phyloP scores from a whole-genome alignment of 2,329 filamentous ascomycete species.

The Sporothrix sp. region DNA sequence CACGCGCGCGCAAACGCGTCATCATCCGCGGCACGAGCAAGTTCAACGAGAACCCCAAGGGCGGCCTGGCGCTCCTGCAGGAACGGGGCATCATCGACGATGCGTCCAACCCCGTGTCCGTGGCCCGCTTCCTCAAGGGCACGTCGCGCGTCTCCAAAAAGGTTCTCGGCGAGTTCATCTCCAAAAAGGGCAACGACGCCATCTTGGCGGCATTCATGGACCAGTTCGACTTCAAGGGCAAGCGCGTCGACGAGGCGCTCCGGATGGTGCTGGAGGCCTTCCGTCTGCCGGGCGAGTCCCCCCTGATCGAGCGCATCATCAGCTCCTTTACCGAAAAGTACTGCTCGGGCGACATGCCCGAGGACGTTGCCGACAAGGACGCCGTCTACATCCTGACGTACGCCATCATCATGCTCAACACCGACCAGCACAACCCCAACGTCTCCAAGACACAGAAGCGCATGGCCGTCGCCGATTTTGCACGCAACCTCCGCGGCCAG shows the following conservation, averaged over 20 bases:
- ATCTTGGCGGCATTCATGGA: slow-evolving; percentile 76
- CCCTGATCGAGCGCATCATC: slow-evolving; percentile 86
- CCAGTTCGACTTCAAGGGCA: slow-evolving; percentile 77
- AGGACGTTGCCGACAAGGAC: slow-evolving; percentile 75
- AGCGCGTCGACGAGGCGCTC: slow-evolving; percentile 83
- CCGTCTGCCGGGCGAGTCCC: slow-evolving; percentile 84
- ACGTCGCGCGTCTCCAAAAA: slow-evolving; percentile 86
- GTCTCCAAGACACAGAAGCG: slow-evolving; percentile 59
- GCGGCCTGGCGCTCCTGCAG: slow-evolving; percentile 74
- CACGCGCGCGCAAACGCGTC: slow-evolving; percentile 71
- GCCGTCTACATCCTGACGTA: slow-evolving; percentile 86
- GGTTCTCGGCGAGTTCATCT: slow-evolving; percentile 82
- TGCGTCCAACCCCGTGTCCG: slow-evolving; percentile 60
- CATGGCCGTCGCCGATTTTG: slow-evolving; percentile 77
- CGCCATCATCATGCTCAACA: slow-evolving; percentile 95
- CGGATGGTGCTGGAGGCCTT: slow-evolving; percentile 83
- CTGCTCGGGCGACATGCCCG: slow-evolving; percentile 56
- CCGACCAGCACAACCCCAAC: slow-evolving; percentile 93
- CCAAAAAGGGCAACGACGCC: slow-evolving; percentile 80
- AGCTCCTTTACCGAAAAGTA: slow-evolving; percentile 82
- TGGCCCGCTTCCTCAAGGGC: slow-evolving; percentile 80
- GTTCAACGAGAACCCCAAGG: slow-evolving; percentile 93
- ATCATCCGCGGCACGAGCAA: slow-evolving; percentile 82
- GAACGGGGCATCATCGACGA: slow-evolving; percentile 78
- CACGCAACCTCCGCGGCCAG: slow-evolving; percentile 79